phyloP scores from a whole-genome alignment of 2,329 filamentous ascomycete genomes.

The Colletotrichum echinochloae region DNA sequence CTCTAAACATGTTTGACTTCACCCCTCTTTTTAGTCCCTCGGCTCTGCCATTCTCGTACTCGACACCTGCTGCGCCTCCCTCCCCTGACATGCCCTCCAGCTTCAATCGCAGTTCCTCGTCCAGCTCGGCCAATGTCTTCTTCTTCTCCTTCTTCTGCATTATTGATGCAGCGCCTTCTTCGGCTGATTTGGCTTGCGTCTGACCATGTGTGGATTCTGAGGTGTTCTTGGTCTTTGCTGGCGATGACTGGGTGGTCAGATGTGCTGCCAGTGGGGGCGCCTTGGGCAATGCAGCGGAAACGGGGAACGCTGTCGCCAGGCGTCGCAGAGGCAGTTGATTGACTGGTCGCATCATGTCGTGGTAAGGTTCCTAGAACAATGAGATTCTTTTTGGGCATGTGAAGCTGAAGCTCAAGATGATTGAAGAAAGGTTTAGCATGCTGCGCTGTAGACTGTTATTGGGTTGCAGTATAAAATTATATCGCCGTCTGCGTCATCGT shows the following conservation, averaged over 20 bases:
- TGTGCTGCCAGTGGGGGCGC: background rate
- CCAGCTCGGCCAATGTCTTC: slow-evolving; percentile 72
- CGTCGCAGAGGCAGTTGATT: background rate
- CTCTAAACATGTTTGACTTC: slow-evolving; percentile 81
- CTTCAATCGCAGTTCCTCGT: slow-evolving; percentile 74
- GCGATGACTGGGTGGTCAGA: slow-evolving; percentile 1
- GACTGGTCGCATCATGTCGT: background rate
- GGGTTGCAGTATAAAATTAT: background rate
- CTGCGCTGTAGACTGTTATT: background rate
- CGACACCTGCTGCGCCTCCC: slow-evolving; percentile 77
- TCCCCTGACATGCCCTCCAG: slow-evolving; percentile 76
- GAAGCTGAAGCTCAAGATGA: background rate
- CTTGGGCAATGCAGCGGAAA: background rate
- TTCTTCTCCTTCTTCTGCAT: background rate
- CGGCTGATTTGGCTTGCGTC: background rate
- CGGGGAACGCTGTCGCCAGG: background rate
- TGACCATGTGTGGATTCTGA: background rate
- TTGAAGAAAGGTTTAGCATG: background rate
- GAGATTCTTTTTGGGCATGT: too few relatives aligned
- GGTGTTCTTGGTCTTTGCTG: background rate
- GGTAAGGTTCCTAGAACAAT: background rate
- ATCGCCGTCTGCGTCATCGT: background rate
- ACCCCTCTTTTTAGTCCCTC: slow-evolving; percentile 80
- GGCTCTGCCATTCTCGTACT: slow-evolving; percentile 80
- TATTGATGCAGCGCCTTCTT: too few relatives aligned